These are phyloP conservation scores for Thamnidium elegans DNA, from an alignment of 192 early-diverging fungal species.

Conservation along the genomic window DNA sequence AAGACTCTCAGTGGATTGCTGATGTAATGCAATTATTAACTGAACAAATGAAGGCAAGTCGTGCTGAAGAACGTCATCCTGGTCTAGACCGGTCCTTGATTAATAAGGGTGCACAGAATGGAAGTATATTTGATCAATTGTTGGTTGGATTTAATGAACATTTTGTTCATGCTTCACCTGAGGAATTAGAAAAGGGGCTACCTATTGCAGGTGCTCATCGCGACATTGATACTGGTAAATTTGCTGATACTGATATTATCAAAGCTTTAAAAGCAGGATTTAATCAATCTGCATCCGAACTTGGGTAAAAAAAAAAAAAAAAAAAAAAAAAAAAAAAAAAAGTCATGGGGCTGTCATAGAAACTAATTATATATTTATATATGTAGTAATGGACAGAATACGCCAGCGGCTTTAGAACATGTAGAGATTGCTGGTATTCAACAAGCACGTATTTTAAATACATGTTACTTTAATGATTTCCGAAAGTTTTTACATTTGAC, in stretches of 20 bases:
- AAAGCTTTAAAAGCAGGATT: slow-evolving; percentile 13
- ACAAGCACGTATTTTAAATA: slow-evolving; percentile 36
- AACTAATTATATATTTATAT: slow-evolving; percentile 1
- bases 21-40: slow-evolving; percentile 24
- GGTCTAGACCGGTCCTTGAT: background rate
- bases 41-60: background rate
- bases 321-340: background rate
- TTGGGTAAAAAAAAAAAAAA: slow-evolving; percentile 16
- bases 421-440: slow-evolving; percentile 47
- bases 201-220: slow-evolving; percentile 37
- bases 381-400: slow-evolving; percentile 38
- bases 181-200: slow-evolving; percentile 24
- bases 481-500: slow-evolving; percentile 36
- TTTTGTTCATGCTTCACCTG: slow-evolving; percentile 23
- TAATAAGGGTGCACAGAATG: background rate
- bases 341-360: too few species aligned
- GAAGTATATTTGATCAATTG: slow-evolving; percentile 12
- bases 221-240: slow-evolving; percentile 18
- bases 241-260: slow-evolving; percentile 14
- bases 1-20: slow-evolving; percentile 36
- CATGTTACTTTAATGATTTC: slow-evolving; percentile 52
- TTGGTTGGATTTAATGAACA: slow-evolving; percentile 19
- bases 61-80: background rate
- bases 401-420: slow-evolving; percentile 34
- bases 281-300: slow-evolving; percentile 22